A percentile compares a stretch with the other conserved stretches of the same genome.
Conservation (phyloP, 345 rosid genomes). For the Lepidium didymum region DNA sequence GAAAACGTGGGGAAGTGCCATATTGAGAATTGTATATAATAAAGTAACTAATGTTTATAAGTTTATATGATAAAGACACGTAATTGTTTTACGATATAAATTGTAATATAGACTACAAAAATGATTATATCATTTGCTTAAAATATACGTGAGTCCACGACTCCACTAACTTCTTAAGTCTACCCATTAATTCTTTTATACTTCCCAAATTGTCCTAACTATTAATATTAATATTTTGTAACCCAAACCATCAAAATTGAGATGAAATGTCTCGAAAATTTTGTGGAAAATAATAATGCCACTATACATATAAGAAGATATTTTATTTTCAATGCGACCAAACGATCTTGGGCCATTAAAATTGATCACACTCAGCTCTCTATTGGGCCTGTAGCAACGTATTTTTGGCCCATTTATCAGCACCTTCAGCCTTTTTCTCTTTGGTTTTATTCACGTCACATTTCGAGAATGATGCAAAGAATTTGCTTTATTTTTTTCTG, state of each 20-base stretch:
- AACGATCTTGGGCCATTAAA: background rate
- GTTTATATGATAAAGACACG: constrained; percentile 7
- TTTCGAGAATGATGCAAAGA: background rate
- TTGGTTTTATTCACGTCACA: background rate
- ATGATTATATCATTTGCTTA: background rate
- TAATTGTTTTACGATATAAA: background rate
- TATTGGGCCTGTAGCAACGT: background rate
- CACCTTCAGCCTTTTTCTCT: background rate
- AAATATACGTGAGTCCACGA: constrained; percentile 24
- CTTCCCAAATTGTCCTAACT: background rate
- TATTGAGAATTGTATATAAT: background rate
- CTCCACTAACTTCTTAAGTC: constrained; percentile 20
- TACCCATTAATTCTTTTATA: background rate
- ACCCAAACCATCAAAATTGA: background rate
- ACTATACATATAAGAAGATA: background rate
- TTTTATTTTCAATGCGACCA: background rate
- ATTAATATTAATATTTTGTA: background rate
- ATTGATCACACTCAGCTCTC: background rate
- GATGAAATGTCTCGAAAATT: background rate
- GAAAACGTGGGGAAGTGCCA: constrained; percentile 26
- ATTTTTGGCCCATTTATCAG: background rate
- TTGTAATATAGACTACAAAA: background rate
- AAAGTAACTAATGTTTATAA: background rate
- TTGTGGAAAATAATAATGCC: background rate
- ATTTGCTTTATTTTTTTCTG: too few species aligned